Percentiles rank a stretch among this genome's conserved stretches.
Evolutionary conservation across 306 rosid genomes (phyloP).

Genomic region (Fagus sylvatica): DNA sequence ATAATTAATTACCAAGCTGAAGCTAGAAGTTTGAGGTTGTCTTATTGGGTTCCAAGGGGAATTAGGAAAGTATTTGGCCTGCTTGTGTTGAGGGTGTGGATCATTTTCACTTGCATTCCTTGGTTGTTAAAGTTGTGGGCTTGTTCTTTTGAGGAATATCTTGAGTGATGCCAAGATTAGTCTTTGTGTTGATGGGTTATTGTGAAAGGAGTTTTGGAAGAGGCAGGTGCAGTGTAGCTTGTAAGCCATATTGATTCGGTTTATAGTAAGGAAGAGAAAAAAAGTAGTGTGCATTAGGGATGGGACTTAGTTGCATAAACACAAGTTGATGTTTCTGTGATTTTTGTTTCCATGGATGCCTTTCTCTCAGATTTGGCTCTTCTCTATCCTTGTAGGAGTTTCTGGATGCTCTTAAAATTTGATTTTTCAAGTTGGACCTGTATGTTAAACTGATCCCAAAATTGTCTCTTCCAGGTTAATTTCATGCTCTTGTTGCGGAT

Average conservation of each 20-base stretch:
- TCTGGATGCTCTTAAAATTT: neutral
- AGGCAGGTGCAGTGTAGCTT: neutral
- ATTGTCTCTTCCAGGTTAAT: neutral
- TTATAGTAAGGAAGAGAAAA: neutral
- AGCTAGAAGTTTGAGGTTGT: neutral
- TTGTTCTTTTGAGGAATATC: neutral
- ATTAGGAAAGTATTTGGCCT: too few species aligned
- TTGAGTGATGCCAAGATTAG: neutral
- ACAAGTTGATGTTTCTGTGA: neutral
- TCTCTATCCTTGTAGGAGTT: slow-evolving; percentile 2
- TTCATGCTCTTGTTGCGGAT: neutral
- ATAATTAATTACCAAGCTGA: neutral
- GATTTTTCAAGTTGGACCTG: neutral
- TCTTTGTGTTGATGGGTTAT: neutral
- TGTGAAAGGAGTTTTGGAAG: neutral
- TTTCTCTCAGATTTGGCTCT: neutral
- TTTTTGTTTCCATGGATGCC: neutral
- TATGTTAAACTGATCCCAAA: neutral
- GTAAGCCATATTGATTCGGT: neutral
- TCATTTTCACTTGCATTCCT: neutral
- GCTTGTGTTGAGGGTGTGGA: neutral
- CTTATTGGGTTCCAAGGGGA: neutral
- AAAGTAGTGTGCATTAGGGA: neutral
- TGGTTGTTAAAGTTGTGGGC: neutral
- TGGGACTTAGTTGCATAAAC: neutral